phyloP scores from a whole-genome alignment of 306 rosid species.

The Medicago truncatula region DNA sequence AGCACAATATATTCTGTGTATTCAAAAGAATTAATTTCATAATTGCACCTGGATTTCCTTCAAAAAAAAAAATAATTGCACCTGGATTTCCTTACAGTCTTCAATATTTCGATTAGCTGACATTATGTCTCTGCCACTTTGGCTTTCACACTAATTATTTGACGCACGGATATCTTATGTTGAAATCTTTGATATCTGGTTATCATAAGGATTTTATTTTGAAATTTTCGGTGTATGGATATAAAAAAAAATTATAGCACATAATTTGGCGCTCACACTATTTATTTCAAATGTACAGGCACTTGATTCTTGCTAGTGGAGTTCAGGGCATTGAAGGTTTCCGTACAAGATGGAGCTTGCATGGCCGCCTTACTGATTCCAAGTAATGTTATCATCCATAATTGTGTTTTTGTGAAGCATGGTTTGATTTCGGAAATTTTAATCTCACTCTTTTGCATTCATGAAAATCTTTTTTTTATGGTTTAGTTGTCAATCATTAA shows the following conservation, averaged over 20 bases:
- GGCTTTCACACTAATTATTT: conserved; percentile 4
- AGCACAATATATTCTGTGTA: conserved; percentile 4
- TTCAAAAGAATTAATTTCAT: conserved; percentile 17
- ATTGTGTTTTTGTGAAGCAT: conserved; percentile 36
- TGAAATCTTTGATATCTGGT: background rate
- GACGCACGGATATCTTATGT: background rate
- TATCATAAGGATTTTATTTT: conserved; percentile 15
- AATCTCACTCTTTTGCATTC: conserved; percentile 7
- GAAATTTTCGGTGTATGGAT: background rate
- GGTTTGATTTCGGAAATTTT: conserved; percentile 19
- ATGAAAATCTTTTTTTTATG: background rate
- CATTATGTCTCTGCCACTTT: conserved; percentile 11
- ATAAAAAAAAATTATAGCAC: background rate
- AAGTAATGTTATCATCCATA: conserved; percentile 56
- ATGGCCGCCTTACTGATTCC: conserved; percentile 85
- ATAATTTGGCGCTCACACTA: conserved; percentile 10
- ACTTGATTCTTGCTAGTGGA: conserved; percentile 93
- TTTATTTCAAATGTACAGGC: conserved; percentile 57
- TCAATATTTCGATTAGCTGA: conserved; percentile 7
- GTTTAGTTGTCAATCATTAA: conserved; percentile 1
- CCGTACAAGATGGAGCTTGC: conserved; percentile 94
- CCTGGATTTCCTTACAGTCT: conserved; percentile 23
- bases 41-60: too few species aligned
- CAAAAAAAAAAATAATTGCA: too few species aligned
- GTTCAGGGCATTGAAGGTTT: conserved; percentile 84